Evolutionary conservation across 2,329 filamentous ascomycete species (phyloP).

Genomic region (Bimuria novae-zelandiae): DNA sequence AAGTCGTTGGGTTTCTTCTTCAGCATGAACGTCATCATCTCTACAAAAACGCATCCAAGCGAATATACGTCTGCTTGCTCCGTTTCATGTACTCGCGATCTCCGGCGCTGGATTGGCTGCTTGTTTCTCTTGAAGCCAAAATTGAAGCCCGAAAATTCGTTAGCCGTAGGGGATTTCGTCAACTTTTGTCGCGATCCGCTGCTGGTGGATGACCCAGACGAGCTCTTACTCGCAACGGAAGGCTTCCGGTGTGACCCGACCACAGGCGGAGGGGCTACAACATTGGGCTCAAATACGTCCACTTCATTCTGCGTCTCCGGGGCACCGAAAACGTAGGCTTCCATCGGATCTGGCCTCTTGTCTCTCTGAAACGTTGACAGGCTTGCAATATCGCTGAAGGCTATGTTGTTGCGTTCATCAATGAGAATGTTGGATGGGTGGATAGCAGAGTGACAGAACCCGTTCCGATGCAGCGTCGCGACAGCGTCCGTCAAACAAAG

Average conservation of each 20-base stretch:
- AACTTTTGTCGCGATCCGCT: constrained; percentile 38
- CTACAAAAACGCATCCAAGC: constrained; percentile 72
- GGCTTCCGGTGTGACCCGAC: constrained; percentile 28
- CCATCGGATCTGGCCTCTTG: constrained; percentile 65
- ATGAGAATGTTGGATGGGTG: constrained; percentile 73
- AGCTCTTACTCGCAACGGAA: constrained; percentile 43
- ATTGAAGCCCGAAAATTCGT: constrained; percentile 44
- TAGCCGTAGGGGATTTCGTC: constrained; percentile 36
- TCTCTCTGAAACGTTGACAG: constrained; percentile 56
- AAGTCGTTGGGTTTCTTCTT: constrained; percentile 71
- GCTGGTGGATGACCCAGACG: constrained; percentile 39
- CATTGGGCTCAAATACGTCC: constrained; percentile 20
- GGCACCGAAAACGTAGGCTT: constrained; percentile 73
- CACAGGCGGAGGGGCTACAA: constrained; percentile 17
- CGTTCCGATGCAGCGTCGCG: constrained; percentile 67
- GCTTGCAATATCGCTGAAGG: constrained; percentile 65
- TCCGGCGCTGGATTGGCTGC: constrained; percentile 29
- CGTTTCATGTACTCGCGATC: constrained; percentile 39
- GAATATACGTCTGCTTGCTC: constrained; percentile 71
- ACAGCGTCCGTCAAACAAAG: constrained; percentile 73
- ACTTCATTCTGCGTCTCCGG: constrained; percentile 59
- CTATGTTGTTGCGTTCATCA: constrained; percentile 67
- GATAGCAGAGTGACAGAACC: constrained; percentile 69
- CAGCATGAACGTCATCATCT: constrained; percentile 70
- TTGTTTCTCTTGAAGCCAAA: constrained; percentile 42